Evolutionary conservation across 1,284 basidiomycete genomes (phyloP), one percentile per base, ranked within the genome.

Genomic region (Rhodotorula glutinis): DNA sequence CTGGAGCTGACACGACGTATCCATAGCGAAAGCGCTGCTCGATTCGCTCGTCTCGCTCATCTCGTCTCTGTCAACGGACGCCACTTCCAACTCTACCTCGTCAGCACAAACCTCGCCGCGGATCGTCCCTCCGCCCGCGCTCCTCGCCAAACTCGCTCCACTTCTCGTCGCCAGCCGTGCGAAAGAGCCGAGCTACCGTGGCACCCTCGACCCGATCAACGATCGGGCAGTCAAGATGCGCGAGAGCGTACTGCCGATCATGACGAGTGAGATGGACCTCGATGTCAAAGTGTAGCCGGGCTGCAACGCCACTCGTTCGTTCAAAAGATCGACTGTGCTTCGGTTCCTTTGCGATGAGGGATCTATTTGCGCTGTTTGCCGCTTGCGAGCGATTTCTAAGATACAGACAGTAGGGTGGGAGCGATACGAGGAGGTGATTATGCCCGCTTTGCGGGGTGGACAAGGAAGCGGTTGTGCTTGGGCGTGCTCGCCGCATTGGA

Each of bases 11-110:
- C 14, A 38, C 33, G 33, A 5, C 33, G 33, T 7, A 5, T 16
- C n/a, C 13, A 19, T 46, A 57, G 62, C 62, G 29, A 29, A 17
- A 40, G 41, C 56, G n/a, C 62, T 63, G 41, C 62, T 63, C 41
- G 3, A 25, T 17, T 57, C 62, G 2, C 56, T 57, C 62, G 27
- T 43, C n/a, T 25, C 49, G 0, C 55, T 63, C 62, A 25, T 63
- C 62, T 38, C 33, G 17, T 8, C 17, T 23, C 33, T 14, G 23
- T 29, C 43, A 25, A 27, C 33, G 8, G 23, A 25, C 4, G 27
- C 38, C 27, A 21, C 13, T n/a, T 1, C 23, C 33, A 13, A 44
- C 60, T 30, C 60, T 5, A n/a, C 23, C n/a, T 14, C 33, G 33
- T 1, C 38, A 14, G 3, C 49, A 1, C 1, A 21, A 21, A 13